phyloP scores from a whole-genome alignment of 23 red algal species.

The Gracilaria domingensis region DNA sequence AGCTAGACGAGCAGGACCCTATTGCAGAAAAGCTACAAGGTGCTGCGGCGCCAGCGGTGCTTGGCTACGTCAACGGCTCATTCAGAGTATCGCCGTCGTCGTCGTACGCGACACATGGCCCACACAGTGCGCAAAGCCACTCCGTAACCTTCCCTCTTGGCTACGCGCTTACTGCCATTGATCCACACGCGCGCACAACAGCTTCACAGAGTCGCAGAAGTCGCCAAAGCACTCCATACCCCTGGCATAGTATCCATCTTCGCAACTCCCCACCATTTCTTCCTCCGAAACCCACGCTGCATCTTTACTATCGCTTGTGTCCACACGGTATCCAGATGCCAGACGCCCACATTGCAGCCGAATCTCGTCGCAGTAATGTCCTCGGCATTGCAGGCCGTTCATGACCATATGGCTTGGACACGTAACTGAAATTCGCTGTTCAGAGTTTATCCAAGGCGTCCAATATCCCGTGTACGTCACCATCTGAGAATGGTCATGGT shows the following conservation, averaged over 20 bases:
- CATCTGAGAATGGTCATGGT: not conserved
- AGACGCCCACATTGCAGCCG: not conserved
- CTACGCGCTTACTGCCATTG: not conserved
- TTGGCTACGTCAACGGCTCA: too few relatives aligned
- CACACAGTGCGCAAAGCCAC: too few relatives aligned
- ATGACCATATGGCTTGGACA: slow-evolving; percentile 18
- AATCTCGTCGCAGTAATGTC: slow-evolving; percentile 7
- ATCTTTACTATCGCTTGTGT: not conserved
- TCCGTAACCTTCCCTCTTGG: too few relatives aligned
- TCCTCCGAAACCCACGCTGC: slow-evolving; percentile 12
- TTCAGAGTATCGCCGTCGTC: too few relatives aligned
- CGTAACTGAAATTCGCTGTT: not conserved
- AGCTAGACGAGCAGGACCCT: too few relatives aligned
- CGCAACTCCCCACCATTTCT: not conserved
- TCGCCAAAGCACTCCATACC: slow-evolving; percentile 14
- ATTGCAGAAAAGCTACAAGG: too few relatives aligned
- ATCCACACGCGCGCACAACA: slow-evolving; percentile 17
- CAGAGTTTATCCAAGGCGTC: not conserved
- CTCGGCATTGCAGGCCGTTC: slow-evolving; percentile 17
- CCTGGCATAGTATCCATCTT: slow-evolving; percentile 15
- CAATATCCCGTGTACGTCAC: not conserved
- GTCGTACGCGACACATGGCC: too few relatives aligned
- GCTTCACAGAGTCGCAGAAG: slow-evolving; percentile 18
- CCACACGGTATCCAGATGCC: not conserved
- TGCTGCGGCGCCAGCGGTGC: too few relatives aligned